Evolutionary conservation across 495 filamentous ascomycete genomes (phyloP).

Genomic region (Articulospora tetracladia): DNA sequence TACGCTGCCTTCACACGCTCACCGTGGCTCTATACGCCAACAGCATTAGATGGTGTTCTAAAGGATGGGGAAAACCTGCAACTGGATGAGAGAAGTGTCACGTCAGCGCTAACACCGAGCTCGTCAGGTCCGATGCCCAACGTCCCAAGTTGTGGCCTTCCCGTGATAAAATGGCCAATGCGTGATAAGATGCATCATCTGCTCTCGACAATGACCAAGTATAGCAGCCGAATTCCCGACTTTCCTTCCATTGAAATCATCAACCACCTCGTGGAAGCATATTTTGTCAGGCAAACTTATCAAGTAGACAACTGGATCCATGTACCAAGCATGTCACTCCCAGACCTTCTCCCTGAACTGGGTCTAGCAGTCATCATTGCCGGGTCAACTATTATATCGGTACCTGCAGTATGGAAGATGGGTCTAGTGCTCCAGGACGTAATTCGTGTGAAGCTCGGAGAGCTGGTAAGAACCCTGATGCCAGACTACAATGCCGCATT

Average conservation of each 20-base stretch:
- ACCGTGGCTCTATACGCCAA: slow-evolving; percentile 1
- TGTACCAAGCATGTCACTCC: background rate
- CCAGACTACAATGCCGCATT: too few species aligned
- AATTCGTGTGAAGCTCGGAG: background rate
- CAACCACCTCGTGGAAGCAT: background rate
- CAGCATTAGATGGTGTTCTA: background rate
- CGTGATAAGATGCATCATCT: background rate
- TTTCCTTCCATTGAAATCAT: background rate
- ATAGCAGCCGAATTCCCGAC: background rate
- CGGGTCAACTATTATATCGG: background rate
- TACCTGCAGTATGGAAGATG: background rate
- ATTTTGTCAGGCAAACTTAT: background rate
- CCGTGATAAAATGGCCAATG: background rate
- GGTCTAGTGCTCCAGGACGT: background rate
- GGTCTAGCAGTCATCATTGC: background rate
- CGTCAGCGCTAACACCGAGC: background rate
- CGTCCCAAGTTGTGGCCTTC: background rate
- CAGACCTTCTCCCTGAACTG: background rate
- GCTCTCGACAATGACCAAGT: background rate
- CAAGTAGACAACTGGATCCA: background rate
- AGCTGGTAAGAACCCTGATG: background rate
- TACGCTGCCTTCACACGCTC: slow-evolving; percentile 5
- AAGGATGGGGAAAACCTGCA: background rate
- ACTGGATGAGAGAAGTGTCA: slow-evolving; percentile 2
- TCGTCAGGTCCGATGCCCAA: background rate